Evolutionary conservation across 352 stramenopile genomes (phyloP), one percentile per base, ranked within the genome.

Genomic region (Phytopythium boreale): DNA sequence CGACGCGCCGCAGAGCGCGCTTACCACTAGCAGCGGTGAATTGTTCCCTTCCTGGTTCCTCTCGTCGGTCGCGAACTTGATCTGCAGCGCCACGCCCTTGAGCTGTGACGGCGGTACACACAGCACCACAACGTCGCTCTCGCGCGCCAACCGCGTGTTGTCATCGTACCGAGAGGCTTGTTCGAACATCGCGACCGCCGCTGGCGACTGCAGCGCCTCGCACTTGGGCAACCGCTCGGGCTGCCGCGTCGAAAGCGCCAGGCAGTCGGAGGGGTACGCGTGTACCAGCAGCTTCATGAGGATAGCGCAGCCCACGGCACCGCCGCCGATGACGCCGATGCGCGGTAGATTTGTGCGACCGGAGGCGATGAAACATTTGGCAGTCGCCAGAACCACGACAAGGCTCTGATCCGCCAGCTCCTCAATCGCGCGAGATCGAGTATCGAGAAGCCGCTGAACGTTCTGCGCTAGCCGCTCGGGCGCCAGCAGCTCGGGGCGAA

Each of bases 21-120:
- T 89, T 41, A 89, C 49, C 19, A 89, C 66, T 5, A 88, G 56
- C 29, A 67, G 68, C 19, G 74, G 61, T 0, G 56, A 2, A n/a
- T 17, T 26, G 8, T 15, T 26, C 7, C n/a, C 44, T 2, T 4
- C 44, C 17, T 29, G 44, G 44, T 1, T 58, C 12, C 29, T 37
- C 2, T 66, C 59, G 19, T 51, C 68, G 17, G 68, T 60, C 12
- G 72, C 61, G 20, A 91, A 59, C 19, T 75, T 82, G 72, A 89
- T 78, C 63, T 92, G 84, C 52, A 90, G 87, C 26, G 68, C 63
- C 27, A 92, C 79, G 57, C 70, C 84, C 56, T 88, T 88, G 61
- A 92, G 69, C 66, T 92, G 84, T 29, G 81, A 76, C 34, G 84
- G 78, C 39, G 80, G 75, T 67, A 89, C 84, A 61, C 81, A 90